Conservation (phyloP, 129 eudicot species). For the Glebionis coronaria region DNA sequence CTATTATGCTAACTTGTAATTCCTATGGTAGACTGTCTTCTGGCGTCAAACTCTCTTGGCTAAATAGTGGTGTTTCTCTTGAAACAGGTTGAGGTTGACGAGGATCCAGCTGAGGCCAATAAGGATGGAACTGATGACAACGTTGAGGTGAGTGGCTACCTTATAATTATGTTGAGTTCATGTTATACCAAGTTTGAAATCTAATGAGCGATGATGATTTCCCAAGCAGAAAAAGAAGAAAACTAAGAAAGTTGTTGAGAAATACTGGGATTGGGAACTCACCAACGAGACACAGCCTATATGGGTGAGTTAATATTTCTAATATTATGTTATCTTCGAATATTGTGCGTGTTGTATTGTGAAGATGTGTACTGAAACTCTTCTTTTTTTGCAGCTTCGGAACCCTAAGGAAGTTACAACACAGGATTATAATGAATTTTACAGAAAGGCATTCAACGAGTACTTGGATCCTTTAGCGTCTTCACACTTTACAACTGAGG, state of each 20-base stretch:
- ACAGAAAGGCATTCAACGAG: conserved; percentile 80
- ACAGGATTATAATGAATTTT: conserved; percentile 89
- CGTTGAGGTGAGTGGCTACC: conserved; percentile 40
- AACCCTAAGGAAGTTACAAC: conserved; percentile 82
- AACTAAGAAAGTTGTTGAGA: conserved; percentile 91
- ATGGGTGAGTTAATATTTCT: conserved; percentile 58
- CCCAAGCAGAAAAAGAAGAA: conserved; percentile 76
- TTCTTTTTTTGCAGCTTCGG: conserved; percentile 63
- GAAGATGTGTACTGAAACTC: conserved; percentile 7
- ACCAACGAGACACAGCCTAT: conserved; percentile 95
- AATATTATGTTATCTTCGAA: background rate
- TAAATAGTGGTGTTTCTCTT: background rate
- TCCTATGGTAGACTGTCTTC: too few relatives aligned
- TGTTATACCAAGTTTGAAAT: background rate
- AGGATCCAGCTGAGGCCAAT: conserved; percentile 78
- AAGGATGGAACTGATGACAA: conserved; percentile 59
- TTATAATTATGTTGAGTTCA: background rate
- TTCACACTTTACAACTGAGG: conserved; percentile 97
- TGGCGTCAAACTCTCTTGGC: background rate
- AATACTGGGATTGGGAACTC: conserved; percentile 98
- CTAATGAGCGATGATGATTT: background rate
- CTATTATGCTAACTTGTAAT: background rate
- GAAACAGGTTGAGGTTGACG: conserved; percentile 87
- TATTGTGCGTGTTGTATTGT: background rate
- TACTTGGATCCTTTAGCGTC: conserved; percentile 94